phyloP scores from a whole-genome alignment of 495 filamentous ascomycete genomes.

The Glonium stellatum region DNA sequence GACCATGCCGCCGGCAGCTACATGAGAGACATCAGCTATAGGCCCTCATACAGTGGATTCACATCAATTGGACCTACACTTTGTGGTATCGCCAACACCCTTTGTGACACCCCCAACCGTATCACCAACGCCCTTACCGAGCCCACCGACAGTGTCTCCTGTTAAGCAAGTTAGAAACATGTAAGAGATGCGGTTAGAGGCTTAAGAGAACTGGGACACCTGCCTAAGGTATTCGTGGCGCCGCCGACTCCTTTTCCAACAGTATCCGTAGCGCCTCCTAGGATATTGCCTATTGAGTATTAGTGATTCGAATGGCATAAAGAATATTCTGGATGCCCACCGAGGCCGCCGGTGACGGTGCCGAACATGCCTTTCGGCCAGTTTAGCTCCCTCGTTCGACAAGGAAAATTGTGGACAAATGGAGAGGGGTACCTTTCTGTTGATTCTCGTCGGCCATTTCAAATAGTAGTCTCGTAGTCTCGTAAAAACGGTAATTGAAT shows the following conservation, averaged over 20 bases:
- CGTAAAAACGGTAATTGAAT: background rate
- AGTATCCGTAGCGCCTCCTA: conserved; percentile 45
- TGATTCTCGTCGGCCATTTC: conserved; percentile 3
- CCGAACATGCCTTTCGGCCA: conserved; percentile 21
- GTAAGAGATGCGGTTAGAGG: background rate
- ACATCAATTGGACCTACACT: conserved; percentile 4
- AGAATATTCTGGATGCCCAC: conserved; percentile 5
- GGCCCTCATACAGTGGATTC: background rate
- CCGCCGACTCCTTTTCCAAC: conserved; percentile 54
- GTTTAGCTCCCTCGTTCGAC: background rate
- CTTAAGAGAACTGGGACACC: background rate
- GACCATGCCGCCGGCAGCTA: conserved; percentile 17
- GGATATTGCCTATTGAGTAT: conserved; percentile 41
- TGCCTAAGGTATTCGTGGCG: conserved; percentile 45
- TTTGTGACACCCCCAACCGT: conserved; percentile 5
- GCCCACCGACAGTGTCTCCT: background rate
- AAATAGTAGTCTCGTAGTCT: too few relatives aligned
- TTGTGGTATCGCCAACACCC: conserved; percentile 28
- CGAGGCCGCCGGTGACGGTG: conserved; percentile 21
- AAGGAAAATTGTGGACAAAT: background rate
- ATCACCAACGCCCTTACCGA: conserved; percentile 50
- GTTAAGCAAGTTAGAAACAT: background rate
- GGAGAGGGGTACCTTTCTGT: background rate
- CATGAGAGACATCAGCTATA: background rate
- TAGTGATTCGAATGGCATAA: background rate